Evolutionary conservation across 2,329 filamentous ascomycete genomes (phyloP), one percentile per base, ranked within the genome.

Genomic region (Fusarium sp.): DNA sequence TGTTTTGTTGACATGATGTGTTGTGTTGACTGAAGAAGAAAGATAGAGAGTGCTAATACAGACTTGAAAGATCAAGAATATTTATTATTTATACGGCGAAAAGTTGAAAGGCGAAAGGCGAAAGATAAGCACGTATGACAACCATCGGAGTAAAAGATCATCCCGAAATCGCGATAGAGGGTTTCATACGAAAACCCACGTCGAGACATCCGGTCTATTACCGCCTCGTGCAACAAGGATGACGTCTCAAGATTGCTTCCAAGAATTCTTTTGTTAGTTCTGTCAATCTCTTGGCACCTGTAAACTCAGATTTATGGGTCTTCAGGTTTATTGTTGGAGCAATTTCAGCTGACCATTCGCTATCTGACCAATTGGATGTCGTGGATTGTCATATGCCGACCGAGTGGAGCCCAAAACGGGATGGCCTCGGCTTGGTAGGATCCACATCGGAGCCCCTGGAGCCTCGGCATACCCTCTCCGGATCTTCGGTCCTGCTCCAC

Each of bases 401-500:
- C 26, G 26, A 6, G 47, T 53, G 26, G 58, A 35, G 15, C n/a
- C 8, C 41, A 41, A 46, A 63, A 23, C 8, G 23, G 46, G 15
- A 21, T 33, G 28, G 41, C 57, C 57, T 63, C 59, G 57, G 59
- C 7, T 48, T 4, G 7, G 2, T 8, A 21, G 35, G 26, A 12
- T 26, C 57, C 57, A 54, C 26, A 8, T 33, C 23, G 57, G 59
- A 20, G 46, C 10, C 18, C 31, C 20, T 41, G 16, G 50, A 52
- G 26, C 59, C 50, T 63, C 59, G 59, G 57, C 9, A 55, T 38
- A 3, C 16, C 35, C 35, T 37, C 28, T 31, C 37, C 47, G 47
- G 47, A 33, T 31, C 23, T 35, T 6, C 7, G 18, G 6, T 61
- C 41, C 59, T 57, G 59, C 39, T n/a, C 57, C 39, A 38, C 38